Base-by-base conservation (phyloP, 208 protist species). In the Angomonas deanei region DNA sequence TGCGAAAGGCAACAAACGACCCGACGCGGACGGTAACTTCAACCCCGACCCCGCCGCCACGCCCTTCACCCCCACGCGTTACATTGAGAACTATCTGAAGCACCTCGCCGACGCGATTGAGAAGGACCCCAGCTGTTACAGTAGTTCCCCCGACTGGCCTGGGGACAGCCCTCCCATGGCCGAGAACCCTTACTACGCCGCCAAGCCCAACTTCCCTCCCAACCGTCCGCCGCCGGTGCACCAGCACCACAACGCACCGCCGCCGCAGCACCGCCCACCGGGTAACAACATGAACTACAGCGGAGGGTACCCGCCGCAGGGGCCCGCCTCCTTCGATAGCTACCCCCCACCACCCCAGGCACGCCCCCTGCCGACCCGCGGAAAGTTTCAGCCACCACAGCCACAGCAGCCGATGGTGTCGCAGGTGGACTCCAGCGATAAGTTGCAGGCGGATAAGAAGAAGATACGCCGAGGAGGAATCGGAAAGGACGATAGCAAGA, bases 111-210 rank as follows among this genome's bases (percentile, higher is more conserved):
- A 71, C 3, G 34, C 59, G 26, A 74, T 79, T 31, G 31, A 46
- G 46, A 49, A 13, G 26, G 63, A 65, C 58, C 49, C 49, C 1
- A 34, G 42, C n/a, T 79, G 73, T 62, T 79, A 75, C 55, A 23
- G 33, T 28, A 61, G 28, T 39, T 2, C 32, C 1, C 6, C 57
- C 6, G 54, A 56, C 19, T 75, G 68, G 74, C 65, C 74, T n/a
- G 69, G 69, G 10, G 46, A 65, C 8, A 15, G 15, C 10, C 34
- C 34, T 8, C 34, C 23, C 47, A 23, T 8, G 8, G 47, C 11
- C 6, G 5, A 53, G n/a, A 53, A 6, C 23, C 47, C 47, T 15
- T 6, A 15, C n/a, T n/a, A 5, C n/a, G 8, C 47, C 47, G n/a
- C 11, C 47, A 6, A 53, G 23, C n/a, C 11, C 47, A 11, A 17